A percentile compares a stretch with the other conserved stretches of the same genome.
Conservation (phyloP, 2,329 filamentous ascomycete species). For the Huntiella savannae region DNA sequence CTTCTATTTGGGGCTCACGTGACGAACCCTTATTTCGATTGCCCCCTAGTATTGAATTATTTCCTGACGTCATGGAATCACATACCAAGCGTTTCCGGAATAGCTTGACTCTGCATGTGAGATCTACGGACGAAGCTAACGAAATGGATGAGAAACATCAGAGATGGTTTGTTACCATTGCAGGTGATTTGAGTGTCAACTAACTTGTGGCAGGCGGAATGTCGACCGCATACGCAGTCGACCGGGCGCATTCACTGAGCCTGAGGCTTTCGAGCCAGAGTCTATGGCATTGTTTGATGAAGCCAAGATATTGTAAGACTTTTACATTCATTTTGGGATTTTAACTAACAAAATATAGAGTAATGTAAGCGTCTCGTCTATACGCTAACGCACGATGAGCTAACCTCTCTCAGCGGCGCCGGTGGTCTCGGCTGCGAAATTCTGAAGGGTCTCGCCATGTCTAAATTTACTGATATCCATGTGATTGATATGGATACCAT, state of each 20-base stretch:
- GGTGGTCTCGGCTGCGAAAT: conserved; percentile 93
- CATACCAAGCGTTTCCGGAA: too few relatives aligned
- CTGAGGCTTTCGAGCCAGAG: conserved; percentile 33
- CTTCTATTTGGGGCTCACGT: too few relatives aligned
- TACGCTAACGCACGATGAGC: conserved; percentile 9
- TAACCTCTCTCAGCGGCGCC: conserved; percentile 46
- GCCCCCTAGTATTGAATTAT: too few relatives aligned
- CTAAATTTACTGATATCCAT: conserved; percentile 90
- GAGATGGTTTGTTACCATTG: too few relatives aligned
- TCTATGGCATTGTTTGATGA: conserved; percentile 39
- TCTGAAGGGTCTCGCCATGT: conserved; percentile 84
- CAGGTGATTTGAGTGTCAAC: background rate
- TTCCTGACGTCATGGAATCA: too few relatives aligned
- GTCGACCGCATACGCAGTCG: conserved; percentile 63
- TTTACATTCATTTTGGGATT: background rate
- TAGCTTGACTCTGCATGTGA: too few relatives aligned
- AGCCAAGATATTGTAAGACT: conserved; percentile 54
- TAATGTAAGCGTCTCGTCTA: conserved; percentile 25
- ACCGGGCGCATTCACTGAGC: conserved; percentile 63
- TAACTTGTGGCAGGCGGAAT: conserved; percentile 43
- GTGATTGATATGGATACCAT: conserved; percentile 99
- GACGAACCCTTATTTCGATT: too few relatives aligned
- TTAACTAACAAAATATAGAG: conserved; percentile 19
- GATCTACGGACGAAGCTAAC: too few relatives aligned
- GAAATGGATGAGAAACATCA: too few relatives aligned